Conservation (phyloP, 176 grass and related monocot genomes). For the Metroxylon sagu region DNA sequence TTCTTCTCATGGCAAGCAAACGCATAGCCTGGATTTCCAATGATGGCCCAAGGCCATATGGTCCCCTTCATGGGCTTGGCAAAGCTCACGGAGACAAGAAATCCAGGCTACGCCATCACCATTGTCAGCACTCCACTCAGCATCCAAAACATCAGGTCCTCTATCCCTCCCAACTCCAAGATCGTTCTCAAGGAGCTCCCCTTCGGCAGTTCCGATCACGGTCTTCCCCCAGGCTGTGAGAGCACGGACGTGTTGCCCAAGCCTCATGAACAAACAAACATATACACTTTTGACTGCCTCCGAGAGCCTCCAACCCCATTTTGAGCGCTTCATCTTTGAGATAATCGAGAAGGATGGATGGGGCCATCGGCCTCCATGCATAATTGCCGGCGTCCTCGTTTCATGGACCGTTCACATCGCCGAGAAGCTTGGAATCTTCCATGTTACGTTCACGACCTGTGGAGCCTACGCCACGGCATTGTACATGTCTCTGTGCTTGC, state of each 20-base stretch:
- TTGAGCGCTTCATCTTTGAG: too few species aligned
- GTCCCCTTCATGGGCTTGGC: constrained; percentile 40
- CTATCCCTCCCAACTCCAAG: too few species aligned
- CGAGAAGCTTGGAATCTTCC: constrained; percentile 18
- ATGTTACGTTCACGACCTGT: constrained; percentile 26
- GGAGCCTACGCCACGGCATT: constrained; percentile 30
- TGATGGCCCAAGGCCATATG: constrained; percentile 45
- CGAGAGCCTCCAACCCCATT: constrained; percentile 3
- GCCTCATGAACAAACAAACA: not conserved
- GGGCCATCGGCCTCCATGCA: not conserved
- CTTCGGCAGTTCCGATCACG: too few species aligned
- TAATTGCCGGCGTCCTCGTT: constrained; percentile 34
- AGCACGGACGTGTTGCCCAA: constrained; percentile 2
- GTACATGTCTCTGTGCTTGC: constrained; percentile 13
- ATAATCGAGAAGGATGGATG: too few species aligned
- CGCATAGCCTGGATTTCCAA: constrained; percentile 36
- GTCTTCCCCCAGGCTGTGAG: not conserved
- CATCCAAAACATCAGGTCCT: constrained; percentile 5
- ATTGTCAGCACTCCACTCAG: not conserved
- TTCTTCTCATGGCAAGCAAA: not conserved
- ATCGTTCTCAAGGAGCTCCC: too few species aligned
- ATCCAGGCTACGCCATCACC: not conserved
- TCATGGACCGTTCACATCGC: constrained; percentile 32
- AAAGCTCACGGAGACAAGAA: constrained; percentile 17
- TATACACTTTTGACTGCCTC: constrained; percentile 11